Conservation (phyloP, 257 asterid genomes). For the Fraxinus quadrangulata region DNA sequence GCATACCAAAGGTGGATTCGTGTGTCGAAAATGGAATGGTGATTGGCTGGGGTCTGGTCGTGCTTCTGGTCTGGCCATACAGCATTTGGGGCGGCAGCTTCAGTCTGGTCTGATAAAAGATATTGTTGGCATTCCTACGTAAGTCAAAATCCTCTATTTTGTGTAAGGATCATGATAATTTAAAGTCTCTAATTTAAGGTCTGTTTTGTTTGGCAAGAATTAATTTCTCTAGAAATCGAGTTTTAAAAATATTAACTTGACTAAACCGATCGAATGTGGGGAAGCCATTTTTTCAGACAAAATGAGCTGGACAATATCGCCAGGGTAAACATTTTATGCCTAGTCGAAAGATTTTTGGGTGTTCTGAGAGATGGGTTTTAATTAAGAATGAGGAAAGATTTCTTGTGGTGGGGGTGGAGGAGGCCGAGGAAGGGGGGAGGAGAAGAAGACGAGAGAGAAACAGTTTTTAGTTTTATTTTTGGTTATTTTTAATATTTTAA, state of each 20-base stretch:
- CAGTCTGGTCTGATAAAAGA: constrained; percentile 56
- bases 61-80: constrained; percentile 67
- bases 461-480: too few species aligned
- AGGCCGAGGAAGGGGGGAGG: too few species aligned
- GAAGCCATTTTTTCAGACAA: background rate
- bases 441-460: too few species aligned
- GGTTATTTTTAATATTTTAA: too few species aligned
- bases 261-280: background rate
- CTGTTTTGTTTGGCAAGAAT: background rate
- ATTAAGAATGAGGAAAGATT: too few species aligned
- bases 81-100: constrained; percentile 68
- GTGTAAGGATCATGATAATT: background rate
- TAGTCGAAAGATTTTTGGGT: too few species aligned
- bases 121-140: constrained; percentile 64
- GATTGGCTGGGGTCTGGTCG: constrained; percentile 75
- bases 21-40: constrained; percentile 75
- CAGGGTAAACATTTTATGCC: background rate
- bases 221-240: background rate
- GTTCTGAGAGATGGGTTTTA: too few species aligned
- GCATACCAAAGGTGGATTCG: constrained; percentile 58
- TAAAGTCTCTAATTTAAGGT: background rate
- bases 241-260: background rate
- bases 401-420: too few species aligned
- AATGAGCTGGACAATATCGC: background rate
- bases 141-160: constrained; percentile 26